Evolutionary conservation across 768 basidiomycete species (phyloP).

Genomic region (Tulasnella sp.): DNA sequence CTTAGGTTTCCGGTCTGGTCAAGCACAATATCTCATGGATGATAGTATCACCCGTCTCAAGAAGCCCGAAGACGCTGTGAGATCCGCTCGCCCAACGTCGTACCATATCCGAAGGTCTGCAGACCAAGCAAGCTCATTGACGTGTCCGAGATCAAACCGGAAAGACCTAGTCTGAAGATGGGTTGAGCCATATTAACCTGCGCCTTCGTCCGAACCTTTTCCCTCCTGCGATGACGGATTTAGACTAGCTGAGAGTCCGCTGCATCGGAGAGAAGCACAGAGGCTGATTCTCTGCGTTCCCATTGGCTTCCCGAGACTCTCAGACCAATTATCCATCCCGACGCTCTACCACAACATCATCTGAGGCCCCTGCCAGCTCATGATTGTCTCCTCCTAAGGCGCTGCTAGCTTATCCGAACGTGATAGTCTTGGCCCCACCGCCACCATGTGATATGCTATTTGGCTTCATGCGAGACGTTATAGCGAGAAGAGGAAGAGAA

Average conservation of each 20-base stretch:
- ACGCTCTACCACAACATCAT: neutral
- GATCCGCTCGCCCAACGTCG: slow-evolving; percentile 4
- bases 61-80: neutral
- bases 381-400: neutral
- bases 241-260: slow-evolving; percentile 6
- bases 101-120: slow-evolving; percentile 18
- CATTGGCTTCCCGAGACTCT: neutral
- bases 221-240: neutral
- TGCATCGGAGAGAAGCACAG: slow-evolving; percentile 6
- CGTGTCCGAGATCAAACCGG: slow-evolving; percentile 16
- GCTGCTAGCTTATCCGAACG: neutral
- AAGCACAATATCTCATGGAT: neutral
- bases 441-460: slow-evolving; percentile 1
- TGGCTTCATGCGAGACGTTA: neutral
- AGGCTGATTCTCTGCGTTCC: neutral
- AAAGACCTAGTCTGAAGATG: neutral
- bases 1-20: neutral
- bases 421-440: no score
- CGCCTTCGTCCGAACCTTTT: slow-evolving; percentile 15
- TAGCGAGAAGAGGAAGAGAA: neutral
- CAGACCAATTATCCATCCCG: neutral
- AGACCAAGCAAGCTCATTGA: slow-evolving; percentile 10
- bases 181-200: neutral
- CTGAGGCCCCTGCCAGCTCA: neutral
- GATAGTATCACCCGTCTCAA: neutral